These are phyloP conservation scores for Phytophthora cryptogea DNA, from an alignment of 352 stramenopile species.

Conservation along the genomic window DNA sequence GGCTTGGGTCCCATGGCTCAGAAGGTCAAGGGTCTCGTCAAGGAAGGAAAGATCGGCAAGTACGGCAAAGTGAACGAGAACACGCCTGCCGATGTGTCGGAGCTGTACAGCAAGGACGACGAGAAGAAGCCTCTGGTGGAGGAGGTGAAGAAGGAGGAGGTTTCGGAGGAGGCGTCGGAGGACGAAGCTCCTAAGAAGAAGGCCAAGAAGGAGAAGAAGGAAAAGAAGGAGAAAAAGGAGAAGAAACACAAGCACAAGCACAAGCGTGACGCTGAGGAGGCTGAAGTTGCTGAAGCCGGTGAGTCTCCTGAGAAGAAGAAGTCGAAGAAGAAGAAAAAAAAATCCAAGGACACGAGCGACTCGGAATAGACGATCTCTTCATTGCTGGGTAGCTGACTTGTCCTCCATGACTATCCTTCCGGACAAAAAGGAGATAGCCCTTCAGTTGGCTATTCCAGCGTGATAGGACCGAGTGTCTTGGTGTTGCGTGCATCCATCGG, in stretches of 20 bases:
- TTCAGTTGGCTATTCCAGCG: conserved; percentile 4
- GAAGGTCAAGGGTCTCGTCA: conserved; percentile 99
- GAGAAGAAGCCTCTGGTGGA: conserved; percentile 65
- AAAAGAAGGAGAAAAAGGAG: conserved; percentile 45
- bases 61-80: conserved; percentile 90
- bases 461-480: conserved; percentile 25
- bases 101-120: conserved; percentile 70
- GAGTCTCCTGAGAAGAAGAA: conserved; percentile 87
- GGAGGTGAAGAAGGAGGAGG: conserved; percentile 52
- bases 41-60: conserved; percentile 92
- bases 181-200: conserved; percentile 67
- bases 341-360: conserved; percentile 70
- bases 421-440: conserved; percentile 35
- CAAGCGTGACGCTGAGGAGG: conserved; percentile 68
- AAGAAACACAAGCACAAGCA: conserved; percentile 86
- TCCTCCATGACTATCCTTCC: conserved; percentile 32
- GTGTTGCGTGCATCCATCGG: conserved; percentile 2
- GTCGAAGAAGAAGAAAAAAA: conserved; percentile 91
- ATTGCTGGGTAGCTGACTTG: conserved; percentile 16
- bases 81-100: conserved; percentile 78
- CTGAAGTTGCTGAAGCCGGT: conserved; percentile 45
- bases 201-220: conserved; percentile 58
- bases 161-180: conserved; percentile 35
- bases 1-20: conserved; percentile 98
- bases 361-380: conserved; percentile 57